Conservation (phyloP, 2,329 filamentous ascomycete species). For the Gremmenia infestans region DNA sequence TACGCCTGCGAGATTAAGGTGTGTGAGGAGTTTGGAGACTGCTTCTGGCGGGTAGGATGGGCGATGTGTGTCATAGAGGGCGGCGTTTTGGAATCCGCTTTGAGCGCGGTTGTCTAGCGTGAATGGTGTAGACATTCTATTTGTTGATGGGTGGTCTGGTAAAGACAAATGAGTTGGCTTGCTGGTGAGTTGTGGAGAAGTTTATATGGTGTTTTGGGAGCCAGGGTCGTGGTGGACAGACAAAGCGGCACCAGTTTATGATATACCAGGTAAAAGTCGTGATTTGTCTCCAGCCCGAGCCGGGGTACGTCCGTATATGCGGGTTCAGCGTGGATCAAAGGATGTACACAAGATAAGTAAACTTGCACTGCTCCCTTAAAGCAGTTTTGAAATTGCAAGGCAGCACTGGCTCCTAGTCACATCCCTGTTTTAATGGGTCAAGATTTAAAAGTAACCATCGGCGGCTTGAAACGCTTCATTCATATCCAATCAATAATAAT, state of each 20-base stretch:
- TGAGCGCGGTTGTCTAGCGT: constrained; percentile 19
- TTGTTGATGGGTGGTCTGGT: not conserved
- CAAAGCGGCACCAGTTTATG: no score
- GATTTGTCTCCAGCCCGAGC: no score
- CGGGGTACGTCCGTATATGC: not conserved
- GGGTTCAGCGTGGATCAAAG: no score
- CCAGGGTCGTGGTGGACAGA: no score
- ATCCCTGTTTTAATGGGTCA: not conserved
- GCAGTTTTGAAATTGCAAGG: no score
- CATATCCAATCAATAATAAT: not conserved
- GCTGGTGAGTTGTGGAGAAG: no score
- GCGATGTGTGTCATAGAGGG: constrained; percentile 61
- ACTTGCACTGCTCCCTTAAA: not conserved
- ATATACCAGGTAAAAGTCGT: no score
- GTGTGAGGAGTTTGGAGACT: constrained; percentile 52
- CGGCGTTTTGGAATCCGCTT: constrained; percentile 58
- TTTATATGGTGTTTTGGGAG: no score
- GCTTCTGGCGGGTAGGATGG: constrained; percentile 60
- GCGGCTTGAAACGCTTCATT: not conserved
- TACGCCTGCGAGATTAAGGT: constrained; percentile 46
- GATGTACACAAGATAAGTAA: not conserved
- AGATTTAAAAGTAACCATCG: not conserved
- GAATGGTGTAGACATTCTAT: constrained; percentile 9
- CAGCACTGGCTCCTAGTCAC: not conserved
- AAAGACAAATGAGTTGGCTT: not conserved